Evolutionary conservation across 2,329 filamentous ascomycete genomes (phyloP).

Genomic region (Bipolaris cookei): DNA sequence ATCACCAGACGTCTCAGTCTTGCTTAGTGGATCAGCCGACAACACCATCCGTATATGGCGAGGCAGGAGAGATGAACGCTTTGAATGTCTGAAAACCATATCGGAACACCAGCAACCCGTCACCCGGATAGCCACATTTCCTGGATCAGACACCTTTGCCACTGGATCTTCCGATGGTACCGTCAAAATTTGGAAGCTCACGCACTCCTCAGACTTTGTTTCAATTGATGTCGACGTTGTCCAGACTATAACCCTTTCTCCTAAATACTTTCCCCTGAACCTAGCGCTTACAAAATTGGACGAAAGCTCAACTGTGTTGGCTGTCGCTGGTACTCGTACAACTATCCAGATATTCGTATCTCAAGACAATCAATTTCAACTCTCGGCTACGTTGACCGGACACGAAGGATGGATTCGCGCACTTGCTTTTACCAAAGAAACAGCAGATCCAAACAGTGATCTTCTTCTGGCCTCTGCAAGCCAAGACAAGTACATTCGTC

Average conservation of each 20-base stretch:
- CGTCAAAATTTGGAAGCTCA: slow-evolving; percentile 72
- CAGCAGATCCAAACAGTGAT: slow-evolving; percentile 63
- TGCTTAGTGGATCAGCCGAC: slow-evolving; percentile 85
- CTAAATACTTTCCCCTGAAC: slow-evolving; percentile 81
- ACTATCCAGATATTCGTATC: slow-evolving; percentile 81
- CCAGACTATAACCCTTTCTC: slow-evolving; percentile 70
- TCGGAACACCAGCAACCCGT: slow-evolving; percentile 75
- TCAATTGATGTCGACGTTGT: slow-evolving; percentile 35
- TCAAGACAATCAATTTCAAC: slow-evolving; percentile 64
- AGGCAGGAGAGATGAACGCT: slow-evolving; percentile 42
- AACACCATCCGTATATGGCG: slow-evolving; percentile 72
- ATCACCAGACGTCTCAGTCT: slow-evolving; percentile 58
- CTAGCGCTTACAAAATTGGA: slow-evolving; percentile 71
- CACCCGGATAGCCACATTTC: slow-evolving; percentile 64
- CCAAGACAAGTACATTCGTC: slow-evolving; percentile 94
- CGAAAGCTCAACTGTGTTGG: slow-evolving; percentile 68
- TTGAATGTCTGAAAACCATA: slow-evolving; percentile 57
- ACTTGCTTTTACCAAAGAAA: slow-evolving; percentile 76
- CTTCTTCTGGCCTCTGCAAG: slow-evolving; percentile 88
- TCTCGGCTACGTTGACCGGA: slow-evolving; percentile 79
- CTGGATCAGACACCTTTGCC: slow-evolving; percentile 58
- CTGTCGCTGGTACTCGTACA: slow-evolving; percentile 83
- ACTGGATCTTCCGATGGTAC: slow-evolving; percentile 69
- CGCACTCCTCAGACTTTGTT: slow-evolving; percentile 38
- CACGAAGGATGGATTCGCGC: slow-evolving; percentile 96